Evolutionary conservation across 345 rosid genomes (phyloP), one percentile per base, ranked within the genome.

Genomic region (Salix suchowensis): DNA sequence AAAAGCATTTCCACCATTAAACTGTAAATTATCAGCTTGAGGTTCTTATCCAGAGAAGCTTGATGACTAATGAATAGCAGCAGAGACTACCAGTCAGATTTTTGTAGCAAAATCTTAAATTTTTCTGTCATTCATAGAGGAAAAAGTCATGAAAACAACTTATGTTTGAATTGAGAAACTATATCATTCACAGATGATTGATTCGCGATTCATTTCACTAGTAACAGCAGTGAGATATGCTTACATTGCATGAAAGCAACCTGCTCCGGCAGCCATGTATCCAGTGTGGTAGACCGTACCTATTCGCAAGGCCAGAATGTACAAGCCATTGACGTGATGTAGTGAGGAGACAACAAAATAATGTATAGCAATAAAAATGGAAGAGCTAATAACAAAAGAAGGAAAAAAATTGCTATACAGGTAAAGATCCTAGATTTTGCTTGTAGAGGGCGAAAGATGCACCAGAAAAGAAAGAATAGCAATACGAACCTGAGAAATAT

Each of bases 181-280:
- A 30, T 5, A 24, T 6, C 67, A 23, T 16, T 24, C 16, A 7
- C 23, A 28, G 46, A 24, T 46, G 5, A 19, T 19, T 46, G 21
- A 24, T 48, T 67, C 32, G 5, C 28, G 39, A n/a, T 67, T 36
- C 3, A 46, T 28, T 16, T 16, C 44, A 7, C 28, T 54, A 30
- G 16, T 46, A 46, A 46, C 6, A 46, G 23, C 54, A 67, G 37
- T 12, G 28, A n/a, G 6, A 71, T 2, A 32, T 24, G 26, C 83
- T 71, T 72, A 80, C 83, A 80, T 67, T 80, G 76, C 76, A 80
- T 80, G 40, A 76, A 76, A 66, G 83, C 80, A 48, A 80, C 83
- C n/a, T 80, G 83, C 40, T 72, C 80, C 3, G 83, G 83, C 24
- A 80, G 34, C 83, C 83, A 80, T 16, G 83, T 80, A 74, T 80